Evolutionary conservation across 164 flowering plant species (phyloP), one percentile per base, ranked within the genome.

Genomic region (Paratinospora sagittata): DNA sequence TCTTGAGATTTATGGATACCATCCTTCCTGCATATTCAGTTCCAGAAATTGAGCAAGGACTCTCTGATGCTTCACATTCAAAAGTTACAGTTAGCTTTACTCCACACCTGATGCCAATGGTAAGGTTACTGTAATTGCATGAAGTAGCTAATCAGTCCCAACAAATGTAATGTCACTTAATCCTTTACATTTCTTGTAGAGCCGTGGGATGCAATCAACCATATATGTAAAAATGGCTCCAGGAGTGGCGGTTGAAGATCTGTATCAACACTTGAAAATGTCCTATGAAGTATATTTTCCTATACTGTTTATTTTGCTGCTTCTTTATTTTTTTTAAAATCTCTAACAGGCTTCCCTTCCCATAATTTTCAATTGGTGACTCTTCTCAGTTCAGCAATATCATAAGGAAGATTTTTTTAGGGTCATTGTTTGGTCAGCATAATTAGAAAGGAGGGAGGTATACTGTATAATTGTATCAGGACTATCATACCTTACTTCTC

Each of bases 61-160:
- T 96, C 64, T 82, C 92, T 70, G 95, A 87, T 73, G 94, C 81
- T 72, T 89, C 95, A 72, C 43, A 78, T 73, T 78, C 96, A 64
- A 86, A 85, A 82, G 83, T 93, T 27, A 90, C 89, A 24, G 87
- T 96, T 76, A 96, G 98, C 87, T 96, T 93, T 80, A 96, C 97
- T 65, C 99, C 99, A 67, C 95, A 91, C 77, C 82, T 96, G 30
- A 91, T 93, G 90, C 99, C 98, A 65, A 93, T 93, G 99, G 99
- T 96, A 84, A 74, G 61, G 63, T 26, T 43, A 7, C 49, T 57
- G 9, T 12, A 67, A 66, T 70, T 24, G 36, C 12, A 16, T 60
- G 16, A 67, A 14, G 24, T 19, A 67, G 33, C 27, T 72, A 4
- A 19, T 27, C 23, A 27, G 34, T 55, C 60, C 47, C 47, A 43